A percentile compares a stretch with the other conserved stretches of the same genome.
Conservation (phyloP, 2,329 filamentous ascomycete genomes). For the Aspergillus hiratsukae region DNA sequence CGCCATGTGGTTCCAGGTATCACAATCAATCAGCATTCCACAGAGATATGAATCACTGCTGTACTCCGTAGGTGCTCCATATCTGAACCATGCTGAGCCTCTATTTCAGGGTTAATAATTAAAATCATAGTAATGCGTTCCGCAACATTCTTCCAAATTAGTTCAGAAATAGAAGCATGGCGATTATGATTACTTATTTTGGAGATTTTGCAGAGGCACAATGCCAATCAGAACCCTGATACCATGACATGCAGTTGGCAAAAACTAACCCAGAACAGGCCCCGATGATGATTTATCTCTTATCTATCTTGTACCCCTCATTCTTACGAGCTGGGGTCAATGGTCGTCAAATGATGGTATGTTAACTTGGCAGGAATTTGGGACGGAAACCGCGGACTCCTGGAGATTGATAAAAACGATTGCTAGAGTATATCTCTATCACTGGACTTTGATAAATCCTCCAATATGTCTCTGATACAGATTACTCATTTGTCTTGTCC, state of each 20-base stretch:
- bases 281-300: background rate
- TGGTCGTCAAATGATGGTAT: background rate
- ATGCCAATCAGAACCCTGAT: background rate
- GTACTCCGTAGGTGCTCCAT: background rate
- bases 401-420: background rate
- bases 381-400: background rate
- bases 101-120: background rate
- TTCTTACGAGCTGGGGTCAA: background rate
- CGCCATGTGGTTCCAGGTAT: conserved; percentile 11
- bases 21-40: background rate
- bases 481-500: background rate
- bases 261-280: background rate
- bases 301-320: background rate
- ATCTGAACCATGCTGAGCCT: background rate
- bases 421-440: no score
- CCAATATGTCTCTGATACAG: background rate
- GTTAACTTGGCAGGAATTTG: no score
- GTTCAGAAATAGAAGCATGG: background rate
- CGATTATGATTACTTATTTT: background rate
- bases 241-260: background rate
- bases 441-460: background rate
- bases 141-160: background rate
- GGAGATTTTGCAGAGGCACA: background rate
- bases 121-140: background rate
- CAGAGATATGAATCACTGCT: background rate